These are phyloP conservation scores for Bullera alba DNA, from an alignment of 768 basidiomycete species.

Conservation along the genomic window DNA sequence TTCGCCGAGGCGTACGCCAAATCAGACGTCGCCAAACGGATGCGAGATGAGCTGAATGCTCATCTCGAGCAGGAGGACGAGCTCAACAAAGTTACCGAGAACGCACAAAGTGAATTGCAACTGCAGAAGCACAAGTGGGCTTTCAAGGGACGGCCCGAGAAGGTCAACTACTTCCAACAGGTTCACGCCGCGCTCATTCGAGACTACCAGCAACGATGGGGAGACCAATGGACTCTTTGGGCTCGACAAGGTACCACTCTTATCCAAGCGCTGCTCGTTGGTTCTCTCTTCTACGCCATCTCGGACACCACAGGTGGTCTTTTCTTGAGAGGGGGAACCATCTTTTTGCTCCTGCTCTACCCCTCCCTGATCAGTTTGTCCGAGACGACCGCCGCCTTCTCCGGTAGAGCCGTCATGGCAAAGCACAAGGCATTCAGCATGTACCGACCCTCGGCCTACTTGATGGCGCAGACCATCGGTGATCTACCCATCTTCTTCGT, in stretches of 20 bases:
- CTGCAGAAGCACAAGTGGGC: constrained; percentile 26
- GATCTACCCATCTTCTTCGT: constrained; percentile 48
- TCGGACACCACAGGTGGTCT: constrained; percentile 56
- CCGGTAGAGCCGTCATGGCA: constrained; percentile 38
- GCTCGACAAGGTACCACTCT: constrained; percentile 38
- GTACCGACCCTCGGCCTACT: constrained; percentile 46
- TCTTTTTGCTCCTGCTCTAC: constrained; percentile 60
- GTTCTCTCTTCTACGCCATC: constrained; percentile 60
- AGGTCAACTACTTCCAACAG: constrained; percentile 26
- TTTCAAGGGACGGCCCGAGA: constrained; percentile 21
- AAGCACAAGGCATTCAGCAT: constrained; percentile 42
- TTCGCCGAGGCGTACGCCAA: constrained; percentile 25
- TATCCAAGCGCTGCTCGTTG: constrained; percentile 54
- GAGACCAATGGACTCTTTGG: constrained; percentile 37
- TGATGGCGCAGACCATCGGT: constrained; percentile 48
- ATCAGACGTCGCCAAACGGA: constrained; percentile 22
- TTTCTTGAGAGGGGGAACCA: constrained; percentile 69
- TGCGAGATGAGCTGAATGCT: constrained; percentile 30
- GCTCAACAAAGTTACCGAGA: constrained; percentile 14
- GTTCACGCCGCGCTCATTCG: constrained; percentile 29
- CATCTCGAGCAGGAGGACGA: constrained; percentile 18
- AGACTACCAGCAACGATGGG: constrained; percentile 38
- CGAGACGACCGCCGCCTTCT: constrained; percentile 41
- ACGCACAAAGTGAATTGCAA: constrained; percentile 17
- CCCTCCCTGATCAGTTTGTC: constrained; percentile 26